Evolutionary conservation across 495 filamentous ascomycete genomes (phyloP).

Genomic region (Penicillium argentinense): DNA sequence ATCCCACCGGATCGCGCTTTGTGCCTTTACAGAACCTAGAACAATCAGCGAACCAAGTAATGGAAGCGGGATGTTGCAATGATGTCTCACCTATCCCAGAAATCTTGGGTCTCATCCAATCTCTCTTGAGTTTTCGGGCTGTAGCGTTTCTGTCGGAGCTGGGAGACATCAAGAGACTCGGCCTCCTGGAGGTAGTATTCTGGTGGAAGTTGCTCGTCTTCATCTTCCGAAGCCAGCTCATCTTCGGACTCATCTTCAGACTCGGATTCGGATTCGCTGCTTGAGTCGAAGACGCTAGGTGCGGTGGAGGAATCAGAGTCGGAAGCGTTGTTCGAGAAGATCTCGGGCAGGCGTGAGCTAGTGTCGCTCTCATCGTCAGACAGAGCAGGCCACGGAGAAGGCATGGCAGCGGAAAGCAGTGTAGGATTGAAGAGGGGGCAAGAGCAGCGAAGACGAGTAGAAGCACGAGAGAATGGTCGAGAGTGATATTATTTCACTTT

Average conservation of each 20-base stretch:
- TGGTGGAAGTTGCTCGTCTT: constrained; percentile 27
- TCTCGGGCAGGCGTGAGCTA: constrained; percentile 8
- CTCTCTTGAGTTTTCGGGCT: constrained; percentile 25
- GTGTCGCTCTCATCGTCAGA: no score
- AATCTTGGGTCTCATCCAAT: constrained; percentile 24
- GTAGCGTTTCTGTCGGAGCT: constrained; percentile 34
- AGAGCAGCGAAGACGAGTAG: no score
- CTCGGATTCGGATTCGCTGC: constrained; percentile 19
- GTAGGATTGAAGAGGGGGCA: no score
- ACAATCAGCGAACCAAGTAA: no score
- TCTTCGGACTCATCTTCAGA: constrained; percentile 20
- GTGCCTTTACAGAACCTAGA: constrained; percentile 21
- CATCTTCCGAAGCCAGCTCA: constrained; percentile 21
- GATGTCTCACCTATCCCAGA: constrained; percentile 30
- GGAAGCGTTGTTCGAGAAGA: constrained; percentile 16
- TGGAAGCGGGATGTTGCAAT: no score
- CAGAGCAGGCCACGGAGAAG: no score
- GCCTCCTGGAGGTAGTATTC: constrained; percentile 29
- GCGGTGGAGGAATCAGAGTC: no score
- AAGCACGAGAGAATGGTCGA: constrained; percentile 8
- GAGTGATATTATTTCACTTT: constrained; percentile 8
- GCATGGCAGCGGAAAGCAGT: no score
- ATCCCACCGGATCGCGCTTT: constrained; percentile 21
- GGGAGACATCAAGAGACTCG: constrained; percentile 28
- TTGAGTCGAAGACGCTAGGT: constrained; percentile 6